Evolutionary conservation across 2,329 filamentous ascomycete genomes (phyloP), one percentile per base, ranked within the genome.

Genomic region (Setomelanomma holmii): DNA sequence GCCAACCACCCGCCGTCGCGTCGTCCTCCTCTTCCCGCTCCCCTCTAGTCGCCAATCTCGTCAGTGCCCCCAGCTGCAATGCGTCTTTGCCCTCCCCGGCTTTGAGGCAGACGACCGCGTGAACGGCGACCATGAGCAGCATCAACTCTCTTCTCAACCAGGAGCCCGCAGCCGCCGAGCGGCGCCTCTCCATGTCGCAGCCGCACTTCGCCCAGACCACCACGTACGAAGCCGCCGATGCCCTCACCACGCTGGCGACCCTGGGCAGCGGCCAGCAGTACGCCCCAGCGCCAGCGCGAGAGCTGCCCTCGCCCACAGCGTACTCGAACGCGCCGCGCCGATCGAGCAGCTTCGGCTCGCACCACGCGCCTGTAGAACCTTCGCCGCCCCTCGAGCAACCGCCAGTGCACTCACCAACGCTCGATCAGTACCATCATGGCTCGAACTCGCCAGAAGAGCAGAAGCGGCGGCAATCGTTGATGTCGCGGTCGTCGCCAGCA

Each of bases 361-460:
- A 65, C 59, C 66, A 66, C 53, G 70, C 71, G 49, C 69, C 72
- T 24, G 69, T 78, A 36, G 74, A 78, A 60, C 71, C 77, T 10
- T 69, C 70, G 45, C 72, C 75, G 48, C 74, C 76, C 45, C 51
- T 66, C 21, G 66, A 73, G 8, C 61, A 55, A 42, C 64, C 67
- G 21, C 68, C 72, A 20, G 36, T 56, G 21, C 75, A 69, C 64
- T 80, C 78, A 21, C 78, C 79, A 4, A 77, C 78, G 2, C 73
- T 80, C 39, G 76, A 80, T 20, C 78, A 79, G 40, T 80, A 80
- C 60, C 78, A 78, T 55, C 74, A 79, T 56, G 71, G 72, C 39
- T 78, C 77, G 34, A 69, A 70, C 33, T 80, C 78, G 40, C 78
- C 78, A 35, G 76, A 79, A 53, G 74, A 76, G 58, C 70, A 72